Base-by-base conservation (phyloP, 2,329 filamentous ascomycete species). In the Penicillium rolfsii region DNA sequence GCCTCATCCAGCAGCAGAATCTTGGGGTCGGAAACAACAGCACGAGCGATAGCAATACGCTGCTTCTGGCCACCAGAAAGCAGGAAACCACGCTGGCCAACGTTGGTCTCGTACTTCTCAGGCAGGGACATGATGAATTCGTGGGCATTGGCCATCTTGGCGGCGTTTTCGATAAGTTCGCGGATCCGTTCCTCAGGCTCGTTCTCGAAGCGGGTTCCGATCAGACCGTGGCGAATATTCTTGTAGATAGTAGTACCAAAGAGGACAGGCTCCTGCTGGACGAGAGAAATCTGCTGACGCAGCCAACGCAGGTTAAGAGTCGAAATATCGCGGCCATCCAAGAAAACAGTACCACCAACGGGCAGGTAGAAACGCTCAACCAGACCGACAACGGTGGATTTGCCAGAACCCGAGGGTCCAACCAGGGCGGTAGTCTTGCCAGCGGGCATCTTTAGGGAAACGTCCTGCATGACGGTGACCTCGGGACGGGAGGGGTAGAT, bases 1-100 rank as follows among this genome's bases (percentile, higher is more conserved):
- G 95, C 95, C 76, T 99, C 95, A 67, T 99, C 95, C 5, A 99
- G 87, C 0, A 99, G 84, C 1, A 99, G 83, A 70, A 99, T 88
- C 80, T 93, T 96, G 0, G 94, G 94, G 69, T 97, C 91, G 19
- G 90, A 94, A 33, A 97, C 91, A 59, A 97, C 86, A 41, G 93
- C 93, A 71, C 93, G 85, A 7, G 94, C 93, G 76, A 98, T 97
- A 12, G 94, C 93, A 72, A 98, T 96, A 69, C 95, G 91, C 78
- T 98, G 95, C 77, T 97, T 97, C 78, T 99, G 95, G 38, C 95
- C 95, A 74, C 95, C 95, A 58, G 91, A 96, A 8, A 99, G 83
- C 55, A 97, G 80, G 74, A 97, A 96, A 9, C 95, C 95, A 64
- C 93, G 89, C 76, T 98, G 93, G 59, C 95, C 95, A n/a, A 98